phyloP scores from a whole-genome alignment of 1,284 basidiomycete genomes.

The Rhodotorula glutinis region DNA sequence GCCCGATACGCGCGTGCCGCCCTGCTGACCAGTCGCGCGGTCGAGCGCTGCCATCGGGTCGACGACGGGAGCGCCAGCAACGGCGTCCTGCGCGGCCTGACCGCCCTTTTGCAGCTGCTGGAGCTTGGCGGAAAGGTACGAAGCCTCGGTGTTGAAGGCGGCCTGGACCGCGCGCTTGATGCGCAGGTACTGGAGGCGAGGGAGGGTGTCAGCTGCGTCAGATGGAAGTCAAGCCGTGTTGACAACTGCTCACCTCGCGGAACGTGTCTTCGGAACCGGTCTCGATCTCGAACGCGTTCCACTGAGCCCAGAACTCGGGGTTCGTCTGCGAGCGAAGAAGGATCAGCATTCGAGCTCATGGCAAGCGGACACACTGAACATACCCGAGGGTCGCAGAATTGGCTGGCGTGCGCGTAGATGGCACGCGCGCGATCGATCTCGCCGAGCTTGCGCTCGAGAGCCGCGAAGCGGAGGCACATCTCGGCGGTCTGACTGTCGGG shows the following conservation, averaged over 20 bases:
- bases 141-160: constrained; percentile 92
- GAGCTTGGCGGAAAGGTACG: constrained; percentile 49
- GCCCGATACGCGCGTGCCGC: constrained; percentile 8
- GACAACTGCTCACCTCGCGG: constrained; percentile 71
- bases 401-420: constrained; percentile 93
- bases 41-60: constrained; percentile 40
- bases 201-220: background rate
- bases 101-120: constrained; percentile 19
- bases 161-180: constrained; percentile 98
- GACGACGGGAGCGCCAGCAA: constrained; percentile 16
- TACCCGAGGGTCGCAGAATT: constrained; percentile 94
- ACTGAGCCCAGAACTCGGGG: constrained; percentile 90
- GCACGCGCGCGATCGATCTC: constrained; percentile 97
- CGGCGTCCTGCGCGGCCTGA: constrained; percentile 25
- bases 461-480: constrained; percentile 94
- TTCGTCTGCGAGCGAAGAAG: constrained; percentile 49
- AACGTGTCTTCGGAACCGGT: constrained; percentile 98
- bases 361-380: no score
- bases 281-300: constrained; percentile 97
- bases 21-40: constrained; percentile 13
- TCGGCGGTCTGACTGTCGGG: constrained; percentile 93
- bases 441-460: constrained; percentile 93
- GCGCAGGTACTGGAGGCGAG: constrained; percentile 55
- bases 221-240: no score
- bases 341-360: no score